Conservation (phyloP, 1,139 yeast species). For the Keqinozyma sinolaborantium region DNA sequence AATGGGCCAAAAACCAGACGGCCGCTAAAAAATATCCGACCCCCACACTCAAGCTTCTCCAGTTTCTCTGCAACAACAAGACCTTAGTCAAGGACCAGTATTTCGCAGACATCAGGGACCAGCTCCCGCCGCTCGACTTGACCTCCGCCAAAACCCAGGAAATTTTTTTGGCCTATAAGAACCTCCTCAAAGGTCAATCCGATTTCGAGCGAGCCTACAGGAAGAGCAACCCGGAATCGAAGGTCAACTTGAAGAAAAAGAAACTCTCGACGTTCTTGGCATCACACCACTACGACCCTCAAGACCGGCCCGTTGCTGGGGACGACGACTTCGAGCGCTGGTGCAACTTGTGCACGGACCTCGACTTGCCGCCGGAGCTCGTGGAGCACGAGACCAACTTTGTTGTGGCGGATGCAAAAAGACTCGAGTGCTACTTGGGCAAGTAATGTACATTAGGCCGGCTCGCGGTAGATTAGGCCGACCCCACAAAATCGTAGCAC, state of each 20-base stretch:
- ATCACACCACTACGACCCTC: conserved; percentile 2
- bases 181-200: conserved; percentile 7
- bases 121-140: conserved; percentile 2
- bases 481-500: too few relatives aligned
- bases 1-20: conserved; percentile 23
- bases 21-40: conserved; percentile 20
- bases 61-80: conserved; percentile 28
- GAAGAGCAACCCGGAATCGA: conserved; percentile 10
- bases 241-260: conserved; percentile 26
- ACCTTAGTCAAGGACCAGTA: conserved; percentile 22
- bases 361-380: conserved; percentile 17
- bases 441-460: conserved; percentile 2
- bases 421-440: conserved; percentile 25
- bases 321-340: conserved; percentile 23
- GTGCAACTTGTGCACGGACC: conserved; percentile 22
- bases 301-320: conserved; percentile 4
- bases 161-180: conserved; percentile 10
- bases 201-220: conserved; percentile 8
- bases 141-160: conserved; percentile 8
- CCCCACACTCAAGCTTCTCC: conserved; percentile 17
- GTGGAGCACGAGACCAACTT: conserved; percentile 32
- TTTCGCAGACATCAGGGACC: conserved; percentile 25
- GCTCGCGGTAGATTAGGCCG: too few relatives aligned
- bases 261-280: conserved; percentile 19
- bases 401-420: conserved; percentile 41